Conservation (phyloP, 352 stramenopile species). For the Globisporangium radiosum region DNA sequence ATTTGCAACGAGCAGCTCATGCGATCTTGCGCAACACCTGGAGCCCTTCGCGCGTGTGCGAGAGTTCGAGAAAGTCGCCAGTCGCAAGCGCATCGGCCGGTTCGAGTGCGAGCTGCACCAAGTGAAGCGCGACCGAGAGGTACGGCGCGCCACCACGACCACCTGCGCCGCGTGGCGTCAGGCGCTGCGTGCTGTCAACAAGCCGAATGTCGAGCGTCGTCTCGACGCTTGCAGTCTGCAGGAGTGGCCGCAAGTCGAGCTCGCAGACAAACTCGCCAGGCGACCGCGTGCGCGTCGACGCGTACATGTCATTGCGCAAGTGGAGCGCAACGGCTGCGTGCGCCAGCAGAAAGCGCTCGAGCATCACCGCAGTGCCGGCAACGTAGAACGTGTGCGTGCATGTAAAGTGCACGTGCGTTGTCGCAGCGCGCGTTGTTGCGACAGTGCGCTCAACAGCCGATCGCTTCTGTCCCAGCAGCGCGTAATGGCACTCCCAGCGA, state of each 20-base stretch:
- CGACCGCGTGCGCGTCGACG: slow-evolving; percentile 37
- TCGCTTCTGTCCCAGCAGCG: slow-evolving; percentile 41
- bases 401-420: slow-evolving; percentile 37
- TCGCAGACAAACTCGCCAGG: slow-evolving; percentile 44
- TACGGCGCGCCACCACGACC: slow-evolving; percentile 39
- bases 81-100: slow-evolving; percentile 24
- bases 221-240: slow-evolving; percentile 29
- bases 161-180: slow-evolving; percentile 42
- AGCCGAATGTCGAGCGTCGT: slow-evolving; percentile 43
- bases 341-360: slow-evolving; percentile 27
- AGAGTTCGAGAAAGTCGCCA: slow-evolving; percentile 43
- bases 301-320: slow-evolving; percentile 70
- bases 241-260: slow-evolving; percentile 28
- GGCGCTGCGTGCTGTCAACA: slow-evolving; percentile 14
- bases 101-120: slow-evolving; percentile 29
- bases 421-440: not conserved
- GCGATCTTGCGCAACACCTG: slow-evolving; percentile 55
- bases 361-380: slow-evolving; percentile 18
- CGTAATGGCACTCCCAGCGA: slow-evolving; percentile 71
- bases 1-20: slow-evolving; percentile 7
- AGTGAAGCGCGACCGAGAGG: slow-evolving; percentile 42
- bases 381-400: slow-evolving; percentile 63
- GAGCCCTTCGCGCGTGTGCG: slow-evolving; percentile 32
- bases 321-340: slow-evolving; percentile 30
- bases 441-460: slow-evolving; percentile 44